Conservation (phyloP, 2,329 filamentous ascomycete species). For the Pyrenophora tritici-repentis region DNA sequence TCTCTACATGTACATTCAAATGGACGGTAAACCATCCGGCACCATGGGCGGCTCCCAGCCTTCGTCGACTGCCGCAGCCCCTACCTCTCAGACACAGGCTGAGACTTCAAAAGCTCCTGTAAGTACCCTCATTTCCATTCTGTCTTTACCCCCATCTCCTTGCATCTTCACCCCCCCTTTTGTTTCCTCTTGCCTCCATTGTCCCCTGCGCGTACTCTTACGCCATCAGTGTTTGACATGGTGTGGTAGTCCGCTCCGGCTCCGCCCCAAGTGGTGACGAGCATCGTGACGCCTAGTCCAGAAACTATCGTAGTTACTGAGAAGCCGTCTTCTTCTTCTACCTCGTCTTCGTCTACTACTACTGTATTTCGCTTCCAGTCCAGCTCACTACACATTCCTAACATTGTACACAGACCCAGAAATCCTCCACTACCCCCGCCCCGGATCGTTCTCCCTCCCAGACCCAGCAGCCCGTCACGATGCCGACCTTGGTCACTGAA, state of each 20-base stretch:
- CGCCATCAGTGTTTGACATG: constrained; percentile 37
- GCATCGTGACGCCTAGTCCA: constrained; percentile 26
- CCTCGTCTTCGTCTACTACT: constrained; percentile 10
- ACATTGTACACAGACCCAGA: constrained; percentile 15
- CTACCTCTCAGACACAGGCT: constrained; percentile 11
- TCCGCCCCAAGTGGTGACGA: constrained; percentile 34
- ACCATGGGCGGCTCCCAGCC: constrained; percentile 53
- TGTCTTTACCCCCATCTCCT: constrained; percentile 18
- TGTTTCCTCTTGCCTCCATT: background rate
- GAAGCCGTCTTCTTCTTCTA: constrained; percentile 19
- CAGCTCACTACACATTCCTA: constrained; percentile 13
- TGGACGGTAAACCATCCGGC: constrained; percentile 59
- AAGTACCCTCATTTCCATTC: constrained; percentile 32
- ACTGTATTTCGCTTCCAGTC: constrained; percentile 25
- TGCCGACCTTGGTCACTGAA: constrained; percentile 49
- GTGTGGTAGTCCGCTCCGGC: constrained; percentile 40
- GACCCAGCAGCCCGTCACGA: constrained; percentile 23
- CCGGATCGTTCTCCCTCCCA: constrained; percentile 14
- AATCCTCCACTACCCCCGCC: constrained; percentile 22
- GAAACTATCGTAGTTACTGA: constrained; percentile 39
- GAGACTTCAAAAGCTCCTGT: constrained; percentile 29
- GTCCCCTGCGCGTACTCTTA: constrained; percentile 1
- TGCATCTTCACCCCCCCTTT: background rate
- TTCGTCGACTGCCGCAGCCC: constrained; percentile 28
- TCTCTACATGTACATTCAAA: constrained; percentile 68